Base-by-base conservation (phyloP, 2,329 filamentous ascomycete genomes). In the Aspergillus brasiliensis region DNA sequence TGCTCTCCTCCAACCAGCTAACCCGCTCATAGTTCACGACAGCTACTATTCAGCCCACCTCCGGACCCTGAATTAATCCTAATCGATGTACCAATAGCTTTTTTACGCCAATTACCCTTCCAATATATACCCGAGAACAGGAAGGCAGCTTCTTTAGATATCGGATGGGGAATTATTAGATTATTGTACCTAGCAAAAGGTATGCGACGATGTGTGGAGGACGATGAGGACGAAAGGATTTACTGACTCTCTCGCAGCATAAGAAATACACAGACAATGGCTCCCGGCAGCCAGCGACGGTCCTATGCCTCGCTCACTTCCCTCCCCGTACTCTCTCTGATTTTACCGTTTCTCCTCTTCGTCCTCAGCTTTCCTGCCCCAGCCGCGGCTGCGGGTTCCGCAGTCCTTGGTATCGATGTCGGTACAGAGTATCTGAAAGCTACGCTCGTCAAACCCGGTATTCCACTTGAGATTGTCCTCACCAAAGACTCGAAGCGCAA, bases 391-490 rank as follows among this genome's bases (percentile, higher is more conserved):
- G 86, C 85, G 57, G 84, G 85, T 38, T 86, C 91, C 8, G 91
- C 92, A 56, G 93, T 98, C 17, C 82, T 99, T 21, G 95, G 95
- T 64, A 86, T 99, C 70, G 95, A 99, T 78, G 84, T 99, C 57
- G 95, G 95, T 67, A 97, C 95, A 58, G 92, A 97, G 76, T 97
- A 96, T 80, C 91, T 99, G 81, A 99, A 98, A 82, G 94, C 94
- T 27, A 88, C 91, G 13, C 86, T 99, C 44, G 94, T 99, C 63
- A 98, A 98, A 80, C 95, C 95, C 2, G 95, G 95, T 62, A 94
- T 96, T 55, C 95, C 95, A 10, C 91, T 99, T 74, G 95, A 99
- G 68, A 98, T 99, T 66, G 94, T 99, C 75, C 85, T 97, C 58
- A 97, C 93, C 28, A 99, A 98, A 76, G 95, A 99, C 80, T 97